These are phyloP conservation scores for Colletotrichum coccodes DNA, from an alignment of 2,329 filamentous ascomycete genomes.

Conservation along the genomic window DNA sequence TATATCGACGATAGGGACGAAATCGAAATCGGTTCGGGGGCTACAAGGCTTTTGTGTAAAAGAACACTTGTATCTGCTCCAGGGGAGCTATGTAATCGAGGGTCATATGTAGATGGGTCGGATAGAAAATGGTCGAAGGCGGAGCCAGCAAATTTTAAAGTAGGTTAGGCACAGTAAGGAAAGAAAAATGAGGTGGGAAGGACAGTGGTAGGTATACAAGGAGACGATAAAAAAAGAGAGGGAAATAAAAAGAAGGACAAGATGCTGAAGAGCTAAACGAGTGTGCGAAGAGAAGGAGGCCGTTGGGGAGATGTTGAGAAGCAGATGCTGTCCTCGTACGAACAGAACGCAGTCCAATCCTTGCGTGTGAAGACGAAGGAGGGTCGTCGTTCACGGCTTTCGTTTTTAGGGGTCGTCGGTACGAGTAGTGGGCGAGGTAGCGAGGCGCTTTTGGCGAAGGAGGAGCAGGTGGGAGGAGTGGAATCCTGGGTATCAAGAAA, in stretches of 20 bases:
- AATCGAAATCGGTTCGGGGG: background rate
- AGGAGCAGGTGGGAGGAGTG: background rate
- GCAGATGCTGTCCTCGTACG: constrained; percentile 20
- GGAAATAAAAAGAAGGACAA: constrained; percentile 20
- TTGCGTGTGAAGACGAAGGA: constrained; percentile 1
- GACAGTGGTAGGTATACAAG: constrained; percentile 17
- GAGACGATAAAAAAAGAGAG: too few species aligned
- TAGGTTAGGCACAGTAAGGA: constrained; percentile 8
- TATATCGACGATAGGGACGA: background rate
- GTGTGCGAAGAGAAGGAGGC: constrained; percentile 33
- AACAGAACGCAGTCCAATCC: constrained; percentile 24
- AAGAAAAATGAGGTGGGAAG: constrained; percentile 18
- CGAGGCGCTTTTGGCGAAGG: constrained; percentile 10
- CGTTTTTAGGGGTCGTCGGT: constrained; percentile 12
- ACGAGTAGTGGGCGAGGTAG: constrained; percentile 10
- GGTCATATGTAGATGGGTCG: constrained; percentile 19
- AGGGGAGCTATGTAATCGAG: constrained; percentile 31
- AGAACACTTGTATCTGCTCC: constrained; percentile 29
- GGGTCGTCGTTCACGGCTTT: background rate
- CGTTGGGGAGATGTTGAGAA: constrained; percentile 27
- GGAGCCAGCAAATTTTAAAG: constrained; percentile 12
- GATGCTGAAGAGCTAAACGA: constrained; percentile 32
- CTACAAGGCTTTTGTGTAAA: constrained; percentile 4
- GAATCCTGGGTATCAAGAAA: constrained; percentile 6
- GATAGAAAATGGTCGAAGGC: background rate